phyloP scores from a whole-genome alignment of 1,284 basidiomycete species.

The Cutaneotrichosporon sp. region DNA sequence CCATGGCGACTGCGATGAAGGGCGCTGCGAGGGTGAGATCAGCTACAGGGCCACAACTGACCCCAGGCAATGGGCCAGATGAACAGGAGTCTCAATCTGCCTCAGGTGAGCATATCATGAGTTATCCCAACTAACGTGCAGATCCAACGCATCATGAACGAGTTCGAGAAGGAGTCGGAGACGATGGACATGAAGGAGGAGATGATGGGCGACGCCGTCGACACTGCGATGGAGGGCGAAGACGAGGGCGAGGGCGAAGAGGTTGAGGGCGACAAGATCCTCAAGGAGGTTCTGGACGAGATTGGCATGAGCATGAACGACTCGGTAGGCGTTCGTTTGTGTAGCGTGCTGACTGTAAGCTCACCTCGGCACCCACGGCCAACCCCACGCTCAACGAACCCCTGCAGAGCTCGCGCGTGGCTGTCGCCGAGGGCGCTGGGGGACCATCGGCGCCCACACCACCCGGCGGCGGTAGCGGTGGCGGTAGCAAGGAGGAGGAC shows the following conservation, averaged over 20 bases:
- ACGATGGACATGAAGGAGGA: conserved; percentile 99
- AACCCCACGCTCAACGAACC: conserved; percentile 59
- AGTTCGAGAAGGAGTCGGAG: conserved; percentile 93
- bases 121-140: conserved; percentile 38
- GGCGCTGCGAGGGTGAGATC: conserved; percentile 81
- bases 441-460: conserved; percentile 28
- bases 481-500: conserved; percentile 68
- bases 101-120: conserved; percentile 47
- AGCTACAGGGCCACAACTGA: background rate
- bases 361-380: conserved; percentile 74
- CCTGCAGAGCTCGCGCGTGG: conserved; percentile 60
- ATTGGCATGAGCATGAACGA: conserved; percentile 91
- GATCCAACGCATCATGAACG: conserved; percentile 94
- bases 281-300: conserved; percentile 95
- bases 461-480: conserved; percentile 52
- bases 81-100: conserved; percentile 93
- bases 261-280: conserved; percentile 90
- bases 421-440: conserved; percentile 58
- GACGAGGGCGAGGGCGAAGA: conserved; percentile 79
- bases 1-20: conserved; percentile 99
- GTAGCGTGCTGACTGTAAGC: conserved; percentile 42
- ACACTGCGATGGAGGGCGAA: conserved; percentile 96
- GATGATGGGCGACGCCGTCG: conserved; percentile 98
- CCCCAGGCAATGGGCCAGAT: conserved; percentile 92
- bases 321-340: conserved; percentile 59